Evolutionary conservation across 441 rosid genomes (phyloP).

Genomic region (Populus hybrid): DNA sequence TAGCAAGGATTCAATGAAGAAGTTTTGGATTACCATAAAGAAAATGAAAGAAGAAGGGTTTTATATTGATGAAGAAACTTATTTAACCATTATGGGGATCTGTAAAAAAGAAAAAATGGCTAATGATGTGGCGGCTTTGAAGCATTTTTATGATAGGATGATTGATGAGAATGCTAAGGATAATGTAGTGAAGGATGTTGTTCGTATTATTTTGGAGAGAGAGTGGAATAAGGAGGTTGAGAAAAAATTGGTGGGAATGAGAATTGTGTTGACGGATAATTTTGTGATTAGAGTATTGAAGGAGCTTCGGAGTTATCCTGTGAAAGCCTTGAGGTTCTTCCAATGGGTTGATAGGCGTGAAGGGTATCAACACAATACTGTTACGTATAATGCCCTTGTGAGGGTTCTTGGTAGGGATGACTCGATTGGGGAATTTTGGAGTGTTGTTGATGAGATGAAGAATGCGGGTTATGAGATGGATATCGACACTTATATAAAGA

Average conservation of each 20-base stretch:
- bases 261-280: constrained; percentile 49
- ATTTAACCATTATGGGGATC: constrained; percentile 34
- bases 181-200: constrained; percentile 38
- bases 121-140: constrained; percentile 52
- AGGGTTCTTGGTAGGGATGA: constrained; percentile 67
- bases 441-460: constrained; percentile 62
- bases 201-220: constrained; percentile 28
- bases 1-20: constrained; percentile 48
- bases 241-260: constrained; percentile 54
- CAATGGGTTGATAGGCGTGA: constrained; percentile 48
- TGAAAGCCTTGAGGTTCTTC: constrained; percentile 60
- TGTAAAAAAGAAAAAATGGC: constrained; percentile 49
- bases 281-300: constrained; percentile 65
- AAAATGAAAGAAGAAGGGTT: constrained; percentile 74
- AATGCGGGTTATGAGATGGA: constrained; percentile 59
- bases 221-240: constrained; percentile 57
- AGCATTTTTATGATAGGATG: constrained; percentile 68
- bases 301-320: constrained; percentile 54
- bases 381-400: constrained; percentile 56
- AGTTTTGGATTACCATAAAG: constrained; percentile 56
- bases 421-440: constrained; percentile 69
- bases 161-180: constrained; percentile 56
- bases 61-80: constrained; percentile 71
- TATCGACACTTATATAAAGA: constrained; percentile 66
- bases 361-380: constrained; percentile 44